A percentile compares a stretch with the other conserved stretches of the same genome.
These are phyloP conservation scores for Globisporangium nodosum DNA, from an alignment of 352 stramenopile species.

Conservation along the genomic window DNA sequence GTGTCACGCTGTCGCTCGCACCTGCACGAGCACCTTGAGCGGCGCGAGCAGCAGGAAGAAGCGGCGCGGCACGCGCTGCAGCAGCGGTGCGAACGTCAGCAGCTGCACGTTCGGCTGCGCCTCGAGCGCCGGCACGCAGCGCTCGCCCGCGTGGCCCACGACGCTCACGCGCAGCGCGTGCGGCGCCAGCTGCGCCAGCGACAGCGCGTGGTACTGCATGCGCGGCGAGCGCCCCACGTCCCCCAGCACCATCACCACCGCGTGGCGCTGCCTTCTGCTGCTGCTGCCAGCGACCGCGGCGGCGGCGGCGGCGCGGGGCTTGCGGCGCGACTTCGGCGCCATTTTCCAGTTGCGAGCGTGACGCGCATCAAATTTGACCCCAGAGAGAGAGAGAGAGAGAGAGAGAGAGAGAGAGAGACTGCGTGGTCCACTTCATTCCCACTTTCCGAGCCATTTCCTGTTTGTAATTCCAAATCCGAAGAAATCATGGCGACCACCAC, in stretches of 20 bases:
- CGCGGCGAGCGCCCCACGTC: slow-evolving; percentile 96
- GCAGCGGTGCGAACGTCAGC: slow-evolving; percentile 69
- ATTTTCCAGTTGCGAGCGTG: slow-evolving; percentile 3
- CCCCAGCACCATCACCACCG: slow-evolving; percentile 91
- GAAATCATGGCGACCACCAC: too few relatives aligned
- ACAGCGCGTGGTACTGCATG: slow-evolving; percentile 99
- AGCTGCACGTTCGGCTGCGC: slow-evolving; percentile 55
- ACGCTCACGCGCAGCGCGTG: slow-evolving; percentile 72
- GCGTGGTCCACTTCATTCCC: too few relatives aligned
- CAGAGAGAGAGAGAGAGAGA: too few relatives aligned
- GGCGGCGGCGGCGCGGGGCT: neutral
- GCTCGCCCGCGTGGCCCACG: slow-evolving; percentile 92
- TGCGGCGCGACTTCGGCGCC: slow-evolving; percentile 5
- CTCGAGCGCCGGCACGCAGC: slow-evolving; percentile 73
- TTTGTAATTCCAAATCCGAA: too few relatives aligned
- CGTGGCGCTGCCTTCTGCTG: slow-evolving; percentile 31
- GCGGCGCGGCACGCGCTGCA: slow-evolving; percentile 52
- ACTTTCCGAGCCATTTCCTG: too few relatives aligned
- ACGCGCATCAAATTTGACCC: neutral
- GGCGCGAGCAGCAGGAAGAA: slow-evolving; percentile 77
- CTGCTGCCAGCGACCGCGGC: neutral
- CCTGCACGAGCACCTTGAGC: slow-evolving; percentile 78
- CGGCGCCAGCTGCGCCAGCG: slow-evolving; percentile 76
- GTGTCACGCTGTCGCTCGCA: slow-evolving; percentile 4
- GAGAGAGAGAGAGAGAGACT: too few relatives aligned